Conservation (phyloP, 1,284 basidiomycete genomes). For the Microbotryomycetes sp. region DNA sequence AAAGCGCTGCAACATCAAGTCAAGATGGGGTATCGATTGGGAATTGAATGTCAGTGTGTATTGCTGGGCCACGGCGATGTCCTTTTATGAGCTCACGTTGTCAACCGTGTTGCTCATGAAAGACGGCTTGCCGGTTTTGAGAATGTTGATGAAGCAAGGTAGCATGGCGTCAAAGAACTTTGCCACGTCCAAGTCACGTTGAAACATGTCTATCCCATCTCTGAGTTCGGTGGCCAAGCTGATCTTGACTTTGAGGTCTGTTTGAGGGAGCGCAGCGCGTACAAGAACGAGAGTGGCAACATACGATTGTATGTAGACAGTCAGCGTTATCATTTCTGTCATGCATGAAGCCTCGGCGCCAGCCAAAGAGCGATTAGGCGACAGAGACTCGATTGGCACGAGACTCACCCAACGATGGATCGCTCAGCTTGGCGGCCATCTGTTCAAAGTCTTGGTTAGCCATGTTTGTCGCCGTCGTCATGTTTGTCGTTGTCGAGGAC, state of each 20-base stretch:
- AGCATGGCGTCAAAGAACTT: slow-evolving; percentile 56
- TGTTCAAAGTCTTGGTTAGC: slow-evolving; percentile 29
- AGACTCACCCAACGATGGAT: slow-evolving; percentile 30
- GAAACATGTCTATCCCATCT: slow-evolving; percentile 74
- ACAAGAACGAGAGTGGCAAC: background rate
- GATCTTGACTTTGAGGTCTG: slow-evolving; percentile 48
- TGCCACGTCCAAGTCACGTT: slow-evolving; percentile 68
- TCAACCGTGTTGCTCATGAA: slow-evolving; percentile 73
- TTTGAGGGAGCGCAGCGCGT: background rate
- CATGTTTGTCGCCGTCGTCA: background rate
- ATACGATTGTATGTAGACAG: background rate
- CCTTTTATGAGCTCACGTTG: slow-evolving; percentile 46
- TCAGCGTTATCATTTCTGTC: background rate
- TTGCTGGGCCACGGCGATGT: no score
- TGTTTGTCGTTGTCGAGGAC: background rate
- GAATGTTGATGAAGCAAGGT: slow-evolving; percentile 69
- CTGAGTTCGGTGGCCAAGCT: slow-evolving; percentile 70
- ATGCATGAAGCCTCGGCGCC: slow-evolving; percentile 2
- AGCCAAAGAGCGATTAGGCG: background rate
- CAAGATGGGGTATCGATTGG: background rate
- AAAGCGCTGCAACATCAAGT: slow-evolving; percentile 52
- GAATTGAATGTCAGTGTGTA: no score
- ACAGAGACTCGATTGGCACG: background rate
- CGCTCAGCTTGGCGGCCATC: slow-evolving; percentile 31
- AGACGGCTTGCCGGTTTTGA: slow-evolving; percentile 68